Conservation (phyloP, 1,139 yeast species). For the Yamadazyma buinensis region DNA sequence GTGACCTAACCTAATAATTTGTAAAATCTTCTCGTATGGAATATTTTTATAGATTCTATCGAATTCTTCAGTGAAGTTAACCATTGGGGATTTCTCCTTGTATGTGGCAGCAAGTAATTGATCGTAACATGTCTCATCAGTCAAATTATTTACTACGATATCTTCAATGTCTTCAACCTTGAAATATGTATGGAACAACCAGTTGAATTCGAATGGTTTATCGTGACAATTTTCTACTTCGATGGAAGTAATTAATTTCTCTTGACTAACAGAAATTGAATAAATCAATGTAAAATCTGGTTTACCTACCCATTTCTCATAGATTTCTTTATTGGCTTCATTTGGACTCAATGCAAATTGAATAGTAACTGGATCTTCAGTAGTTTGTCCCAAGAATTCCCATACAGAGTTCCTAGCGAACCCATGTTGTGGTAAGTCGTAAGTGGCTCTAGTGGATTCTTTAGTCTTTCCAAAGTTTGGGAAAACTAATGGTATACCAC, state of each 20-base stretch:
- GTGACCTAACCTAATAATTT: constrained; percentile 64
- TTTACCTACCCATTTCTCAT: constrained; percentile 44
- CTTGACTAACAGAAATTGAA: constrained; percentile 54
- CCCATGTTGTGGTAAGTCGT: constrained; percentile 85
- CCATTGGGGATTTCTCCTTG: constrained; percentile 67
- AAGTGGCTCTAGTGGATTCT: constrained; percentile 35
- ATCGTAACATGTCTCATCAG: constrained; percentile 69
- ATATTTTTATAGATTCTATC: constrained; percentile 78
- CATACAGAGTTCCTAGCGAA: constrained; percentile 86
- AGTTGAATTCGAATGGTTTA: constrained; percentile 74
- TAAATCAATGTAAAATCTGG: constrained; percentile 74
- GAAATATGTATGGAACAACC: constrained; percentile 94
- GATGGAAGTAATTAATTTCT: constrained; percentile 60
- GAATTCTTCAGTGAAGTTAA: constrained; percentile 72
- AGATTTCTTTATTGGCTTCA: constrained; percentile 64
- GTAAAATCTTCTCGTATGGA: constrained; percentile 51
- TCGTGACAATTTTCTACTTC: constrained; percentile 71
- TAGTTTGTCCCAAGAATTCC: constrained; percentile 89
- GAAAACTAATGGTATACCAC: constrained; percentile 95
- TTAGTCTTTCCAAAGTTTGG: constrained; percentile 84
- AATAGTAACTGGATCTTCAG: constrained; percentile 53
- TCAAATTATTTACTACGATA: constrained; percentile 70
- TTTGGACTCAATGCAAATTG: constrained; percentile 92
- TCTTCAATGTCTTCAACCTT: constrained; percentile 72
- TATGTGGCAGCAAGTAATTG: constrained; percentile 64